phyloP scores from a whole-genome alignment of 495 filamentous ascomycete genomes.

The Thermothielavioides terrestris region DNA sequence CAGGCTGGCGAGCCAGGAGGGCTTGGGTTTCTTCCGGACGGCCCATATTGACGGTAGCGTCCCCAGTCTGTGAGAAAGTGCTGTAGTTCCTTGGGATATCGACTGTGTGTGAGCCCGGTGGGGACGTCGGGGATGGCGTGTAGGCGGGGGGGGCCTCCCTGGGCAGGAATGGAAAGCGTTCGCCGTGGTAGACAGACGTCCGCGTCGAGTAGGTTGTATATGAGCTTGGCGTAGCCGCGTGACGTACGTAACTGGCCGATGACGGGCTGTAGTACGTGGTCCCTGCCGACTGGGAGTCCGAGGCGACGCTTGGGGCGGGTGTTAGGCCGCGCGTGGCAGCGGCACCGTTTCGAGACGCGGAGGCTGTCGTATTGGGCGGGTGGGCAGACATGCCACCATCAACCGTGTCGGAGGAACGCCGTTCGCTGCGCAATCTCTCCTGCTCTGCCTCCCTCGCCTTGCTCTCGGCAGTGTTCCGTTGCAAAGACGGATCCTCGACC shows the following conservation, averaged over 20 bases:
- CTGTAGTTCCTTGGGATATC: conserved; percentile 26
- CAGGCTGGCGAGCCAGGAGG: conserved; percentile 28
- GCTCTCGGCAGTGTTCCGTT: conserved; percentile 25
- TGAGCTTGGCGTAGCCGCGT: conserved; percentile 10
- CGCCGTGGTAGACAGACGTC: conserved; percentile 4
- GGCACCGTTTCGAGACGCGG: conserved; percentile 1
- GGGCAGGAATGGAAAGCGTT: conserved; percentile 23
- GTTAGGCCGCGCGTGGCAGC: not conserved
- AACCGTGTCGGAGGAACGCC: not conserved
- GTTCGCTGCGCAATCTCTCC: conserved; percentile 18
- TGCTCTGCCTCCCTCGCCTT: conserved; percentile 35
- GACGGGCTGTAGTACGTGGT: conserved; percentile 21
- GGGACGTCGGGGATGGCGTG: conserved; percentile 31
- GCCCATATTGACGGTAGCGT: conserved; percentile 26
- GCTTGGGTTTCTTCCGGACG: conserved; percentile 28
- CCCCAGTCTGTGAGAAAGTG: conserved; percentile 24
- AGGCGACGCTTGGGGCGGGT: not conserved
- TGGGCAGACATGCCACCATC: not conserved
- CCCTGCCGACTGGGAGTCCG: not conserved
- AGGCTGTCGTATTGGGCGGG: not conserved
- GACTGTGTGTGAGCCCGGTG: conserved; percentile 7
- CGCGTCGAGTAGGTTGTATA: conserved; percentile 19
- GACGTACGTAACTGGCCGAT: conserved; percentile 15
- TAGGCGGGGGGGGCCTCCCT: conserved; percentile 41
- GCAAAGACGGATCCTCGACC: conserved; percentile 34